Evolutionary conservation across 176 grass and related monocot species (phyloP).

Genomic region (Triticum turgidum): DNA sequence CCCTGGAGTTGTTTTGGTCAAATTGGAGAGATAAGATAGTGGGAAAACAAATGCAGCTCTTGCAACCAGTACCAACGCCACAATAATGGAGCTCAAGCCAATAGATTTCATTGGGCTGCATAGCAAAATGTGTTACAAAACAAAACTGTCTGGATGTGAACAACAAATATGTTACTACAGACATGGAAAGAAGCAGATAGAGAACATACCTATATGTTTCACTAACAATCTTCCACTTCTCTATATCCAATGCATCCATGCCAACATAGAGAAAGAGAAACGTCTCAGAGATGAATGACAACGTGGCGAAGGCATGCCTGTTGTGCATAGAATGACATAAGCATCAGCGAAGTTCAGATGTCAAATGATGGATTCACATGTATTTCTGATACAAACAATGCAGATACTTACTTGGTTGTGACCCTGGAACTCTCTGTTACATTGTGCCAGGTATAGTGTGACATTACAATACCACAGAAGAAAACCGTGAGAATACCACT

Average conservation of each 20-base stretch:
- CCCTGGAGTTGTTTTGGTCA: conserved; percentile 58
- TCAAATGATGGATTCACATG: neutral
- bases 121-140: conserved; percentile 21
- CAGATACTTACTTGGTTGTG: conserved; percentile 77
- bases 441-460: conserved; percentile 98
- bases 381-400: conserved; percentile 15
- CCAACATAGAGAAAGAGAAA: conserved; percentile 97
- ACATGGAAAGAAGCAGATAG: neutral
- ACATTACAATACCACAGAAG: conserved; percentile 94
- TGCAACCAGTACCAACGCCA: conserved; percentile 74
- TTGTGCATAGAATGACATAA: conserved; percentile 9
- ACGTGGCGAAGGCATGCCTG: conserved; percentile 88
- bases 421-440: conserved; percentile 96
- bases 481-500: conserved; percentile 96
- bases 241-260: conserved; percentile 96
- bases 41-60: conserved; percentile 92
- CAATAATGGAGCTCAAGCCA: conserved; percentile 63
- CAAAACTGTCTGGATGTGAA: neutral
- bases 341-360: conserved; percentile 16
- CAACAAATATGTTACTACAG: neutral
- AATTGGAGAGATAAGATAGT: conserved; percentile 66
- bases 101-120: conserved; percentile 74
- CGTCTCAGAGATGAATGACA: conserved; percentile 85
- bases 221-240: conserved; percentile 80
- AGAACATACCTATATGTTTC: conserved; percentile 45